Evolutionary conservation across 2,329 filamentous ascomycete species (phyloP).

Genomic region (Diplocarpon mali): DNA sequence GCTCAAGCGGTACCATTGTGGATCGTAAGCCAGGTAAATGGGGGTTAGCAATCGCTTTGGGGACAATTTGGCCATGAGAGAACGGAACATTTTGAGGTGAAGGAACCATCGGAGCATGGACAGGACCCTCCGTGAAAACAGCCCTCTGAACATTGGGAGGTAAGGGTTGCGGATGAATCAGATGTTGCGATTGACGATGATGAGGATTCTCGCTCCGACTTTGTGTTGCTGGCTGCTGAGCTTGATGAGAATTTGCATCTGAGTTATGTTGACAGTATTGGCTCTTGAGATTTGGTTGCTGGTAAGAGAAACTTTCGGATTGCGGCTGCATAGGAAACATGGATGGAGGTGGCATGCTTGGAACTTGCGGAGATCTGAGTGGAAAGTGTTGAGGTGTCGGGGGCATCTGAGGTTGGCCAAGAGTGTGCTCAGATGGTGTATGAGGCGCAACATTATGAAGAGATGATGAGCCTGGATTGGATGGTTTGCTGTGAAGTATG

Average conservation of each 20-base stretch:
- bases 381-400: slow-evolving; percentile 48
- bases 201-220: slow-evolving; percentile 20
- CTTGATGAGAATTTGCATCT: slow-evolving; percentile 6
- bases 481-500: slow-evolving; percentile 33
- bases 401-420: slow-evolving; percentile 39
- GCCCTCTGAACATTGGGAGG: slow-evolving; percentile 46
- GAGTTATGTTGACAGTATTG: slow-evolving; percentile 5
- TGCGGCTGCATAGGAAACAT: slow-evolving; percentile 33
- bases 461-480: slow-evolving; percentile 7
- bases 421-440: slow-evolving; percentile 44
- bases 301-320: slow-evolving; percentile 21
- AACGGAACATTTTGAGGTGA: slow-evolving; percentile 22
- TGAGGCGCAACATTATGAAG: slow-evolving; percentile 30
- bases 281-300: slow-evolving; percentile 14
- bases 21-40: slow-evolving; percentile 22
- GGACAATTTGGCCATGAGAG: slow-evolving; percentile 4
- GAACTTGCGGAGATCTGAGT: slow-evolving; percentile 36
- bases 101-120: slow-evolving; percentile 25
- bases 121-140: slow-evolving; percentile 33
- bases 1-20: slow-evolving; percentile 19
- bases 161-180: slow-evolving; percentile 28
- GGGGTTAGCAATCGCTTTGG: slow-evolving; percentile 12
- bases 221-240: slow-evolving; percentile 6
- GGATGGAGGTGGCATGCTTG: slow-evolving; percentile 37
- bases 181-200: slow-evolving; percentile 24